Percentiles rank a stretch among this genome's conserved stretches.
phyloP scores from a whole-genome alignment of 176 grass and related monocot species.

The Typha latifolia region DNA sequence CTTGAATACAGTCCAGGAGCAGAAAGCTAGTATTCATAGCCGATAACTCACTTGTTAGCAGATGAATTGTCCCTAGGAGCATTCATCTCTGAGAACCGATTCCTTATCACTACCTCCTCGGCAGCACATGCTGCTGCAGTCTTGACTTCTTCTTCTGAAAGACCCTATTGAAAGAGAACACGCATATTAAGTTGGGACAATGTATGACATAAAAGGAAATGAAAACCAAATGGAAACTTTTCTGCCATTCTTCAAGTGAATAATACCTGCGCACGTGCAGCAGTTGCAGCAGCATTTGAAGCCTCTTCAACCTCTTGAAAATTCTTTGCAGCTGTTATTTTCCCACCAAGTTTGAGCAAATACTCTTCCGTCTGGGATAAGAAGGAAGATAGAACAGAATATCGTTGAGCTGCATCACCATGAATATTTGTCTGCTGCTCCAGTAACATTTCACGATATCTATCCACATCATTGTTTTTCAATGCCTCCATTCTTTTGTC shows the following conservation, averaged over 20 bases:
- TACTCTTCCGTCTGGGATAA: conserved; percentile 96
- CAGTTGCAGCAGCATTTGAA: conserved; percentile 59
- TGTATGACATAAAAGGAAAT: background rate
- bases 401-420: conserved; percentile 89
- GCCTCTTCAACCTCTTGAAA: conserved; percentile 93
- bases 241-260: background rate
- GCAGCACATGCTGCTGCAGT: conserved; percentile 76
- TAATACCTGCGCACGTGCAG: conserved; percentile 81
- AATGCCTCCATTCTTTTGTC: conserved; percentile 99
- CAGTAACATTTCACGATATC: conserved; percentile 89
- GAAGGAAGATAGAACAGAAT: conserved; percentile 93
- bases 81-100: conserved; percentile 97
- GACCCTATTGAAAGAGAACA: conserved; percentile 53
- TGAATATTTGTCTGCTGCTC: conserved; percentile 90
- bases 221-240: background rate
- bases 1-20: background rate
- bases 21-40: background rate
- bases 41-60: conserved; percentile 78
- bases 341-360: conserved; percentile 89
- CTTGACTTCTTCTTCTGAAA: conserved; percentile 94
- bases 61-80: conserved; percentile 74
- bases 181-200: background rate
- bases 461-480: conserved; percentile 97
- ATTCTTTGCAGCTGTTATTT: conserved; percentile 86
- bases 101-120: conserved; percentile 98